Evolutionary conservation across 140 eudicot species (phyloP).

Genomic region (Cichorium intybus): DNA sequence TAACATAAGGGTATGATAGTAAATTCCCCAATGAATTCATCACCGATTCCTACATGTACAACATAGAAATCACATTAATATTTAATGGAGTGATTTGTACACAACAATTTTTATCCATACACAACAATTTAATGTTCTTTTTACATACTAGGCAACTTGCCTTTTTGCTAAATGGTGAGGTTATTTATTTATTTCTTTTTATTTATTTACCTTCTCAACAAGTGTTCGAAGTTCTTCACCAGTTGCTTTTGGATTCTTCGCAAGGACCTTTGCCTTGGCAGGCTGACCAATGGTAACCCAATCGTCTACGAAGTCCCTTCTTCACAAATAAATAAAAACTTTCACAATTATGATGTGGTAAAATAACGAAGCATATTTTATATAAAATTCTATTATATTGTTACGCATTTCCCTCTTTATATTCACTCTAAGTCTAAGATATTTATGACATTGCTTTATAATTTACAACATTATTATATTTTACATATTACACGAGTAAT

Average conservation of each 20-base stretch:
- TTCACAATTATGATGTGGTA: background rate
- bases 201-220: constrained; percentile 27
- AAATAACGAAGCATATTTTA: background rate
- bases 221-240: constrained; percentile 23
- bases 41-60: constrained; percentile 61
- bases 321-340: background rate
- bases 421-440: no score
- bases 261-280: constrained; percentile 27
- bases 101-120: no score
- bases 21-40: constrained; percentile 56
- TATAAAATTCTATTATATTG: no score
- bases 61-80: background rate
- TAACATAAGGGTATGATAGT: constrained; percentile 62
- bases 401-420: no score
- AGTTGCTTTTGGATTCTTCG: constrained; percentile 10
- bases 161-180: no score
- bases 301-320: constrained; percentile 32
- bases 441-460: no score
- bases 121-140: no score
- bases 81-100: no score
- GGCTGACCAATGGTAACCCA: constrained; percentile 32
- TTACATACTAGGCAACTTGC: no score
- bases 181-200: no score
- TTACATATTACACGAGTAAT: no score
- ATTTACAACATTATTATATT: no score